A percentile compares a stretch with the other conserved stretches of the same genome.
Evolutionary conservation across 192 early-diverging fungal species (phyloP).

Genomic region (Globomyces pollinis-pini): DNA sequence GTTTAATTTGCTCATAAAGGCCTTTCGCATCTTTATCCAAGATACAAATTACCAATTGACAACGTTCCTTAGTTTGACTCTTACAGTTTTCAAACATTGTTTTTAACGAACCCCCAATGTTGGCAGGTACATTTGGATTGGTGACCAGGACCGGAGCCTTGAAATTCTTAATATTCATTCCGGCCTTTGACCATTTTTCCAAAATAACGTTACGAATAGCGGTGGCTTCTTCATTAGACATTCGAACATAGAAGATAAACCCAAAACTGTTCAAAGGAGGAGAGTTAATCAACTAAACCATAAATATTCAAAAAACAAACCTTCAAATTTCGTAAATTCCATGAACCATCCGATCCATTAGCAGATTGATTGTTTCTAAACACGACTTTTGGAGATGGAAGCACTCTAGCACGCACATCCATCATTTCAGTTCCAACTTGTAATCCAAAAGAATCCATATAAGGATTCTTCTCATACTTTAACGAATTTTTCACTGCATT

Average conservation of each 20-base stretch:
- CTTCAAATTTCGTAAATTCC: constrained; percentile 60
- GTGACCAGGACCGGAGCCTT: constrained; percentile 18
- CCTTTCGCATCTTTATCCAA: constrained; percentile 21
- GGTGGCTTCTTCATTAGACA: constrained; percentile 11
- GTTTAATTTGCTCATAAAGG: constrained; percentile 76
- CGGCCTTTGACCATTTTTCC: not conserved
- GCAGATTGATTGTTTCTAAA: constrained; percentile 21
- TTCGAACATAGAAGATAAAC: constrained; percentile 19
- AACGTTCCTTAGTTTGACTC: constrained; percentile 18
- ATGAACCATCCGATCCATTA: constrained; percentile 40
- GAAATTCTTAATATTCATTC: not conserved
- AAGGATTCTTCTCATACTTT: constrained; percentile 52
- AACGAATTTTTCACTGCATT: constrained; percentile 41
- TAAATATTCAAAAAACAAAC: constrained; percentile 19
- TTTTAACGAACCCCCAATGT: constrained; percentile 48
- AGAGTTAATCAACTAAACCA: constrained; percentile 10
- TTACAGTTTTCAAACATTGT: constrained; percentile 38
- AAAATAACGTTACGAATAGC: constrained; percentile 3
- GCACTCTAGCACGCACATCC: constrained; percentile 45
- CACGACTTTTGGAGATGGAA: constrained; percentile 60
- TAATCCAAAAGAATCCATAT: constrained; percentile 53
- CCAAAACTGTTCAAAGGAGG: constrained; percentile 11
- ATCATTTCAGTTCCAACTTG: constrained; percentile 17
- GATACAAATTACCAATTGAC: constrained; percentile 64
- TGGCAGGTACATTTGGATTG: constrained; percentile 29